These are phyloP conservation scores for Cladorrhinum samala DNA, from an alignment of 495 filamentous ascomycete species.

Conservation along the genomic window DNA sequence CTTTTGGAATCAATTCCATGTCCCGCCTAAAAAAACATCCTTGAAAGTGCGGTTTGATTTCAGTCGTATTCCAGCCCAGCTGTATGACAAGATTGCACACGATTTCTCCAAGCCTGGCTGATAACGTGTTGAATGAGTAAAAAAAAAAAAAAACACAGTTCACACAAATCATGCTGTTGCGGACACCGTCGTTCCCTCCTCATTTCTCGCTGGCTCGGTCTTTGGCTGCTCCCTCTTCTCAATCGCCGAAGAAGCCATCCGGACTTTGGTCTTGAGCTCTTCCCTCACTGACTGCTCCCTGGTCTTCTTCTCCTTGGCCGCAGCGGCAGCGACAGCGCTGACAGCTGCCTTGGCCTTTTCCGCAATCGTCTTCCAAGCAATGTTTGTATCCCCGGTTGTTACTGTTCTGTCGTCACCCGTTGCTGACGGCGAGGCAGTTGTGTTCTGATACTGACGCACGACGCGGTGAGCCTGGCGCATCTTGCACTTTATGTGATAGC, in stretches of 20 bases:
- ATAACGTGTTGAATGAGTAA: no score
- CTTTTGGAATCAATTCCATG: no score
- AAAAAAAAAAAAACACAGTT: no score
- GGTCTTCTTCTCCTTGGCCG: neutral
- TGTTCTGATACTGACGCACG: constrained; percentile 24
- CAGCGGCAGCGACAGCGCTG: neutral
- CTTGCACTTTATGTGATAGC: constrained; percentile 35
- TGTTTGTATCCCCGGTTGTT: neutral
- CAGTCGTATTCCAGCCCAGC: no score
- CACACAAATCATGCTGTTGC: no score
- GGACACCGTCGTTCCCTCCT: no score
- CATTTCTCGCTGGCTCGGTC: no score
- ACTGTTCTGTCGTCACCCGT: neutral
- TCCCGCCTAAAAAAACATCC: no score
- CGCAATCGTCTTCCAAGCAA: neutral
- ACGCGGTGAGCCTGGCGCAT: constrained; percentile 37
- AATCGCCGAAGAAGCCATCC: neutral
- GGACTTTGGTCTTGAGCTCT: neutral
- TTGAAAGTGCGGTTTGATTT: no score
- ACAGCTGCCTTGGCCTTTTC: neutral
- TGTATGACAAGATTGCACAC: no score
- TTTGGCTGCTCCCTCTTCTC: neutral
- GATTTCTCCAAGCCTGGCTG: no score
- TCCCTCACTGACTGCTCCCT: neutral
- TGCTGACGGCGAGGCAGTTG: no score